phyloP scores from a whole-genome alignment of 257 asterid genomes.

The Fraxinus anomala region DNA sequence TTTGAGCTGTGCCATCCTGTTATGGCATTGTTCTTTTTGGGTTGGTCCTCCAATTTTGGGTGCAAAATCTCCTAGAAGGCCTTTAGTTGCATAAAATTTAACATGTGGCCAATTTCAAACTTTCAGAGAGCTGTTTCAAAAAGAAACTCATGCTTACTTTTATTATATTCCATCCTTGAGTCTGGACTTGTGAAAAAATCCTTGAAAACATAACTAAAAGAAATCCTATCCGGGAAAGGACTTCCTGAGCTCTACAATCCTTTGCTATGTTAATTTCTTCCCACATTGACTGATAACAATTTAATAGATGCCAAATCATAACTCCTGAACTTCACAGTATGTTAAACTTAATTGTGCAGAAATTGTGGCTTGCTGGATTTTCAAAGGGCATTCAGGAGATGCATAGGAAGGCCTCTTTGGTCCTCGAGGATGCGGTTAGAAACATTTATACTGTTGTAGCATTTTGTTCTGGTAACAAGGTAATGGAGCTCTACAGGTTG shows the following conservation, averaged over 20 bases:
- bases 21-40: background rate
- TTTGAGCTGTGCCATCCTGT: background rate
- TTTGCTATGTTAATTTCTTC: background rate
- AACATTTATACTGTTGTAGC: constrained; percentile 97
- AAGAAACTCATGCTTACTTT: too few species aligned
- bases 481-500: constrained; percentile 92
- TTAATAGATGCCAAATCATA: background rate
- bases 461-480: constrained; percentile 98
- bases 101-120: background rate
- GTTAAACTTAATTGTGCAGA: constrained; percentile 50
- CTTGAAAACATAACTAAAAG: too few species aligned
- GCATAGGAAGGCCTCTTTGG: constrained; percentile 99
- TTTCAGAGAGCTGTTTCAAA: background rate
- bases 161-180: too few species aligned
- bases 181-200: too few species aligned
- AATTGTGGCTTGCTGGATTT: constrained; percentile 99
- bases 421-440: constrained; percentile 96
- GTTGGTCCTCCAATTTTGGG: background rate
- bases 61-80: background rate
- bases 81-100: background rate
- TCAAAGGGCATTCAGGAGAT: constrained; percentile 99
- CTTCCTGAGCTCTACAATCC: too few species aligned
- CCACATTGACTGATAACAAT: background rate
- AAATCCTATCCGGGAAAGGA: too few species aligned
- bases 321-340: constrained; percentile 12